These are phyloP conservation scores for Mallotus nudiflorus DNA, from an alignment of 345 rosid species.

Conservation along the genomic window DNA sequence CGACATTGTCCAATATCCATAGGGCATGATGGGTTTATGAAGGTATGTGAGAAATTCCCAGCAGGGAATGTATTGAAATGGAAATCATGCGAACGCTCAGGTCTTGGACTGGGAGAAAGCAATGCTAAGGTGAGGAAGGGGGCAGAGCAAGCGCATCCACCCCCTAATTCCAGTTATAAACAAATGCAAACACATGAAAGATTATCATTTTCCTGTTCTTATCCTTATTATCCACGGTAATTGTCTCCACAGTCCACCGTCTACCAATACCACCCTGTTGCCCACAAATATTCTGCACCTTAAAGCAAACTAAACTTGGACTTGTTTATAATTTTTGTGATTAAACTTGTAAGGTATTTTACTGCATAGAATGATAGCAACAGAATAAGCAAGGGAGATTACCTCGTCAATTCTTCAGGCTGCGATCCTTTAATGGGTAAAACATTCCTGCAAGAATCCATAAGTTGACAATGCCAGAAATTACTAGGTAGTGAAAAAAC, in stretches of 20 bases:
- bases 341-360: neutral
- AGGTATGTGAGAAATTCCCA: neutral
- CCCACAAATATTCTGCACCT: neutral
- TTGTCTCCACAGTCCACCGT: neutral
- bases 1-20: neutral
- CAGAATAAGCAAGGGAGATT: conserved; percentile 15
- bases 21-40: neutral
- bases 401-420: conserved; percentile 81
- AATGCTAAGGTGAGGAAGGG: too few species aligned
- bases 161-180: too few species aligned
- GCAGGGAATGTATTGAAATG: neutral
- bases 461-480: neutral
- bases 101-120: too few species aligned
- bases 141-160: neutral
- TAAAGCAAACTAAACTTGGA: neutral
- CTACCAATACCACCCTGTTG: neutral
- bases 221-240: neutral
- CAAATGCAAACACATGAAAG: too few species aligned
- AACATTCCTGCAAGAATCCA: conserved; percentile 43
- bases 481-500: neutral
- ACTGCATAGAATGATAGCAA: neutral
- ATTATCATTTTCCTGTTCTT: neutral
- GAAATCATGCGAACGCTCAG: too few species aligned
- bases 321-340: neutral
- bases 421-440: conserved; percentile 36